Evolutionary conservation across 768 basidiomycete species (phyloP).

Genomic region (Leucosporidium creatinivorum): DNA sequence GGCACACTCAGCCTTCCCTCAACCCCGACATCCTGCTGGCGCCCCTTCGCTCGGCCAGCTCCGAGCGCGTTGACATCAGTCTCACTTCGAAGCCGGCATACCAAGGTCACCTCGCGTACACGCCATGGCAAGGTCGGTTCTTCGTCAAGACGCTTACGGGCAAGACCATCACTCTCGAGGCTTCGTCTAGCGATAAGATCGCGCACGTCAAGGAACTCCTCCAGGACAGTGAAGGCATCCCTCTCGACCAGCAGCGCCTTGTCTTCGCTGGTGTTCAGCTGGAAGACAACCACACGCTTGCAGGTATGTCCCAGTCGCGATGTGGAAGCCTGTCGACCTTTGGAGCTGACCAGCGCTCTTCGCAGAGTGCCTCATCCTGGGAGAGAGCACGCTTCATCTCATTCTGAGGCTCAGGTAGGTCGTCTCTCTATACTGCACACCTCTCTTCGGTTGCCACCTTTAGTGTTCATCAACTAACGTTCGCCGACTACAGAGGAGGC

Average conservation of each 20-base stretch:
- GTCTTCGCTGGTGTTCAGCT: background rate
- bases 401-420: background rate
- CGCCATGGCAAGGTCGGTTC: background rate
- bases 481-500: background rate
- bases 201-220: background rate
- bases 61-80: background rate
- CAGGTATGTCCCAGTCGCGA: background rate
- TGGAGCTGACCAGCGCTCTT: background rate
- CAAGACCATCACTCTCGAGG: slow-evolving; percentile 48
- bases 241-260: background rate
- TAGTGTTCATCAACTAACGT: background rate
- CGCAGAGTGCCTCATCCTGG: background rate
- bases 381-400: background rate
- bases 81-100: background rate
- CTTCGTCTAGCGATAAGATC: background rate
- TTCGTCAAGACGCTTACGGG: slow-evolving; percentile 49
- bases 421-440: background rate
- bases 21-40: background rate
- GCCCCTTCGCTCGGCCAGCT: background rate
- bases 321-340: background rate
- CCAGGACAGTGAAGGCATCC: background rate
- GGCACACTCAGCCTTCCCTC: background rate
- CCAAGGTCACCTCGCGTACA: background rate
- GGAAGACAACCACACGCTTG: background rate
- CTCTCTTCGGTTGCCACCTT: background rate